Evolutionary conservation across 192 early-diverging fungal species (phyloP).

Genomic region (Umbelopsis ramanniana): DNA sequence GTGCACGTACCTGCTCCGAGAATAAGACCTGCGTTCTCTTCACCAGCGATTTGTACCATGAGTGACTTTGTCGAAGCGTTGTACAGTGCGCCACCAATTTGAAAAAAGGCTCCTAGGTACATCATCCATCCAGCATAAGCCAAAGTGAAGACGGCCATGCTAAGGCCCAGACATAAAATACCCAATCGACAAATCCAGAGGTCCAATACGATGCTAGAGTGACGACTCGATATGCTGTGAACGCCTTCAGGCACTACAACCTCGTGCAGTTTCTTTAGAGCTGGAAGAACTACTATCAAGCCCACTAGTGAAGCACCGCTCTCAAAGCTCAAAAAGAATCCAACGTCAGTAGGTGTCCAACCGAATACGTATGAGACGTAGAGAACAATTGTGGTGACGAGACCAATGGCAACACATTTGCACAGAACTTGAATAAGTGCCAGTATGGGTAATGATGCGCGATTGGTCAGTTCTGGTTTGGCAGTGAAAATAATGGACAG

Average conservation of each 20-base stretch:
- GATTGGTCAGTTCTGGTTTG: not conserved
- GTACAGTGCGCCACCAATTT: not conserved
- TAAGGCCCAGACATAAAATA: not conserved
- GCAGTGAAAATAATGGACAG: slow-evolving; percentile 7
- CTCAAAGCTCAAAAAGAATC: slow-evolving; percentile 10
- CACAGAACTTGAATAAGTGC: not conserved
- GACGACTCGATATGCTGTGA: not conserved
- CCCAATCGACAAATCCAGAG: not conserved
- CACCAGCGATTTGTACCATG: not conserved
- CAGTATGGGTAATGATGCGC: slow-evolving; percentile 1
- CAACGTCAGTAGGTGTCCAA: slow-evolving; percentile 2
- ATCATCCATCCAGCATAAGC: slow-evolving; percentile 3
- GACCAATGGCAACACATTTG: not conserved
- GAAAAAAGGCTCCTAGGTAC: not conserved
- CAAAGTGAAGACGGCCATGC: not conserved
- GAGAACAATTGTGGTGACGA: not conserved
- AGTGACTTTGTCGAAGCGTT: not conserved
- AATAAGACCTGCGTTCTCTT: slow-evolving; percentile 3
- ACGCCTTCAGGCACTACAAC: not conserved
- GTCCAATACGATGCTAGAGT: not conserved
- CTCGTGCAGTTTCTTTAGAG: not conserved
- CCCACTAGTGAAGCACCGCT: not conserved
- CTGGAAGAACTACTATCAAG: not conserved
- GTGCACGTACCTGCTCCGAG: not conserved
- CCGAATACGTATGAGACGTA: slow-evolving; percentile 2